Percentiles rank a stretch among this genome's conserved stretches.
These are phyloP conservation scores for Athelia sp. DNA, from an alignment of 1,284 basidiomycete genomes.

Conservation along the genomic window DNA sequence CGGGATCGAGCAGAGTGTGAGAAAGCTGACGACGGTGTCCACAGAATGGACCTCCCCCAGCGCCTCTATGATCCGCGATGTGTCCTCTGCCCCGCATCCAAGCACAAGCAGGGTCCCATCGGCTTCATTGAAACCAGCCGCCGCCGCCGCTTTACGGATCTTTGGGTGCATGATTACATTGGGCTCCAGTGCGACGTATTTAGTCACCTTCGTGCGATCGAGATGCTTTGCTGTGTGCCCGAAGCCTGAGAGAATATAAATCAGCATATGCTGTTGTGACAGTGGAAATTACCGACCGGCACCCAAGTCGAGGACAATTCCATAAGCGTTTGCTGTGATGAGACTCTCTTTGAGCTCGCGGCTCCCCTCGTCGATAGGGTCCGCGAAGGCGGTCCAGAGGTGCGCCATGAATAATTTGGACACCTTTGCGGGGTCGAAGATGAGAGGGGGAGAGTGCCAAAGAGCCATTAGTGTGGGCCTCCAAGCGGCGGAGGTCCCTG, in stretches of 20 bases:
- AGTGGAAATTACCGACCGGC: neutral
- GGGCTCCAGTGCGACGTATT: conserved; percentile 67
- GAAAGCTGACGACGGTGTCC: conserved; percentile 40
- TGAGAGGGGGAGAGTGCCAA: neutral
- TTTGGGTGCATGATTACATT: conserved; percentile 56
- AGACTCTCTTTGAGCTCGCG: neutral
- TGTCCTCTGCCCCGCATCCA: conserved; percentile 40
- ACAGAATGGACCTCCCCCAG: conserved; percentile 29
- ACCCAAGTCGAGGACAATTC: neutral
- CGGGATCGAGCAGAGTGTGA: conserved; percentile 44
- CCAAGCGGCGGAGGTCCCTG: neutral
- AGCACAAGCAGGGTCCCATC: conserved; percentile 35
- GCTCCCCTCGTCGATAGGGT: neutral
- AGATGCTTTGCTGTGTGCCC: conserved; percentile 62
- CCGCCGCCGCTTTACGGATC: conserved; percentile 42
- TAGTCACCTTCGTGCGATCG: conserved; percentile 45
- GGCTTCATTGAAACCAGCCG: conserved; percentile 48
- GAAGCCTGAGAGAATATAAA: conserved; percentile 35
- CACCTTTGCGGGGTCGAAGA: neutral
- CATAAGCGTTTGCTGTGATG: neutral
- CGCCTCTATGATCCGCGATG: conserved; percentile 27
- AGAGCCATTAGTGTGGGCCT: neutral
- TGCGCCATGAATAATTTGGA: neutral
- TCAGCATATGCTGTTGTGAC: neutral
- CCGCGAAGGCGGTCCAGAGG: neutral